Evolutionary conservation across 192 early-diverging fungal genomes (phyloP).

Genomic region (Backusella parvicylindrica): DNA sequence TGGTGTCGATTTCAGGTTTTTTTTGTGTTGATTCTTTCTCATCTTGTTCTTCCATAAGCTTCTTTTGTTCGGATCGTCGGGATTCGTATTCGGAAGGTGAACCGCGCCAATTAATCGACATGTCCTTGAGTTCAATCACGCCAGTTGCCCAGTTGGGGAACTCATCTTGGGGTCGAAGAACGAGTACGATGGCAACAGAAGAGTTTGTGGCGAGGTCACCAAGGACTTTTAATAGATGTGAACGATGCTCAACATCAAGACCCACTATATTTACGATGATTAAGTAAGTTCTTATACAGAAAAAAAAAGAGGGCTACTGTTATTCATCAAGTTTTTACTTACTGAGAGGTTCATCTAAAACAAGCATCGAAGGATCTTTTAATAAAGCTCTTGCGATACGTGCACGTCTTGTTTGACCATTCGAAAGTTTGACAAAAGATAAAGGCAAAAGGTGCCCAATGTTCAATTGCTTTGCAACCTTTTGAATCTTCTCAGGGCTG

Average conservation of each 20-base stretch:
- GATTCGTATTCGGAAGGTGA: conserved; percentile 24
- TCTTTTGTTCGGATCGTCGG: neutral
- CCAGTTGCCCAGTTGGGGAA: conserved; percentile 52
- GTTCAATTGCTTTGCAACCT: conserved; percentile 26
- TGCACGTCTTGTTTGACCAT: conserved; percentile 46
- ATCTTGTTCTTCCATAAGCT: conserved; percentile 14
- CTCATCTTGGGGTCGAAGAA: conserved; percentile 52
- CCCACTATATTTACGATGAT: conserved; percentile 39
- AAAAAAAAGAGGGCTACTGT: neutral
- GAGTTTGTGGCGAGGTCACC: conserved; percentile 11
- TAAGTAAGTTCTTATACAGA: neutral
- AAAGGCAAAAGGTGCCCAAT: conserved; percentile 26
- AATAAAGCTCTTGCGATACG: conserved; percentile 40
- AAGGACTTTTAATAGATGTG: conserved; percentile 31
- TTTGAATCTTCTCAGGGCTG: neutral
- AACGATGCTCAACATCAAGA: conserved; percentile 45
- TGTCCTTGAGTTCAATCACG: conserved; percentile 41
- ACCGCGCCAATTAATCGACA: conserved; percentile 37
- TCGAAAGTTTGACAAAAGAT: conserved; percentile 45
- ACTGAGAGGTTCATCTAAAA: conserved; percentile 59
- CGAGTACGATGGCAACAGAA: conserved; percentile 33
- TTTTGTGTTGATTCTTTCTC: conserved; percentile 18
- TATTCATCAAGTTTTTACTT: conserved; percentile 2
- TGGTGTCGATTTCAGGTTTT: conserved; percentile 1
- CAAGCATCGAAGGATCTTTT: conserved; percentile 21